Evolutionary conservation across 1,139 yeast genomes (phyloP).

Genomic region (Suhomyces yuchorum): DNA sequence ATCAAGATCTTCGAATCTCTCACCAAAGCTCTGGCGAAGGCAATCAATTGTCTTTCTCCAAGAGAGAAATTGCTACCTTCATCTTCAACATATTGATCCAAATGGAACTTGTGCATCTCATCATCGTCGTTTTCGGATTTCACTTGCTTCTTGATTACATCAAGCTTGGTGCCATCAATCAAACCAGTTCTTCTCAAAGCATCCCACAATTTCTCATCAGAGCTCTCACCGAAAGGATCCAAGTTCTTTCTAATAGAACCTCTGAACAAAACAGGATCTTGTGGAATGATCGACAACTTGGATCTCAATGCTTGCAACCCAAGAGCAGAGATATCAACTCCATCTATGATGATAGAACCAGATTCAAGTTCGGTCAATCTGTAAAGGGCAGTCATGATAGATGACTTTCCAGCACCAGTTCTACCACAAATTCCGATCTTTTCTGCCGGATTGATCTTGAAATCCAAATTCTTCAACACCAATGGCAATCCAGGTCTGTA

Average conservation of each 20-base stretch:
- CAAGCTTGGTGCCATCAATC: slow-evolving; percentile 42
- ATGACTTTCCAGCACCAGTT: slow-evolving; percentile 79
- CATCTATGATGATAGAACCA: slow-evolving; percentile 62
- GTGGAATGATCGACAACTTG: slow-evolving; percentile 74
- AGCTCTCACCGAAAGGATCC: slow-evolving; percentile 60
- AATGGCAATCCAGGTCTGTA: slow-evolving; percentile 78
- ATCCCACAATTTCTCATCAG: slow-evolving; percentile 55
- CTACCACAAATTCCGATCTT: slow-evolving; percentile 78
- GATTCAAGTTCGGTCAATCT: slow-evolving; percentile 57
- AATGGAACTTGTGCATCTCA: slow-evolving; percentile 57
- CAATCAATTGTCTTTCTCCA: slow-evolving; percentile 76
- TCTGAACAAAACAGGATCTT: slow-evolving; percentile 71
- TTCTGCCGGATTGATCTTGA: slow-evolving; percentile 53
- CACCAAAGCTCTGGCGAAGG: slow-evolving; percentile 79
- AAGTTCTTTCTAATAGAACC: slow-evolving; percentile 67
- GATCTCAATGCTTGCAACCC: slow-evolving; percentile 62
- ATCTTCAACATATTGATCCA: slow-evolving; percentile 67
- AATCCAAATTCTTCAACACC: slow-evolving; percentile 59
- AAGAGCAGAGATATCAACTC: slow-evolving; percentile 54
- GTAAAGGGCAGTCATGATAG: slow-evolving; percentile 67
- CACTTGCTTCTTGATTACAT: slow-evolving; percentile 25
- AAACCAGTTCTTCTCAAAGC: slow-evolving; percentile 64
- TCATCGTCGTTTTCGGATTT: slow-evolving; percentile 18
- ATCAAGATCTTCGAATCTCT: slow-evolving; percentile 66
- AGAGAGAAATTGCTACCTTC: slow-evolving; percentile 75